Evolutionary conservation across 768 basidiomycete genomes (phyloP).

Genomic region (Lactifluus pinguis): DNA sequence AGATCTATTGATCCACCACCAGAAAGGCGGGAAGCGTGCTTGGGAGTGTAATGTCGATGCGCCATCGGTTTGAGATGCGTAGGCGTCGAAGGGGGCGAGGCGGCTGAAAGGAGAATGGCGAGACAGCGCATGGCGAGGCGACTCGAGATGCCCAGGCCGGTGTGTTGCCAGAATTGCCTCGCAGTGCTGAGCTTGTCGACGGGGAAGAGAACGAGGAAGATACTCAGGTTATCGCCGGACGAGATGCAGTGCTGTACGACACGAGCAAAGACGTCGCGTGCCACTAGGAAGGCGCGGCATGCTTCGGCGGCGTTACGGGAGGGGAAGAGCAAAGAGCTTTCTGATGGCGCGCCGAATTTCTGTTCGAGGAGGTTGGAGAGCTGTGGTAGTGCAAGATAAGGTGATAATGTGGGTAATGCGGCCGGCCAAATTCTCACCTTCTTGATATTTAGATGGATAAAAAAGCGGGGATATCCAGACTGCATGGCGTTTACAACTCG

Average conservation of each 20-base stretch:
- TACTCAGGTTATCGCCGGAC: slow-evolving; percentile 30
- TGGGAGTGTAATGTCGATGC: slow-evolving; percentile 53
- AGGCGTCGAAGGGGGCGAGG: slow-evolving; percentile 17
- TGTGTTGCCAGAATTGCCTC: slow-evolving; percentile 95
- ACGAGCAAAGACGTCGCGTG: slow-evolving; percentile 43
- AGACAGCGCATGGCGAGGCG: slow-evolving; percentile 80
- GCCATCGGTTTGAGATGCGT: slow-evolving; percentile 20
- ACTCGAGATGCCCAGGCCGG: slow-evolving; percentile 83
- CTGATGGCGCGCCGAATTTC: slow-evolving; percentile 64
- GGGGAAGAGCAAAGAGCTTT: slow-evolving; percentile 74
- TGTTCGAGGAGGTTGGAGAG: slow-evolving; percentile 68
- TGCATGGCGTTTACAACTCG: slow-evolving; percentile 74
- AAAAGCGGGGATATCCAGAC: slow-evolving; percentile 90
- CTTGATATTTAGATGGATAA: slow-evolving; percentile 77
- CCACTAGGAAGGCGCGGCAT: slow-evolving; percentile 65
- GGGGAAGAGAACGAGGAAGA: slow-evolving; percentile 80
- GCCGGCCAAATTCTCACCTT: slow-evolving; percentile 41
- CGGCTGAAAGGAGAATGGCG: slow-evolving; percentile 45
- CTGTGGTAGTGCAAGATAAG: slow-evolving; percentile 31
- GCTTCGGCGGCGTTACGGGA: slow-evolving; percentile 62
- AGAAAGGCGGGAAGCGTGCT: slow-evolving; percentile 16
- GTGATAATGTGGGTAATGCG: too few species aligned
- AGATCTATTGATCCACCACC: slow-evolving; percentile 5
- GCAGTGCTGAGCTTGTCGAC: slow-evolving; percentile 50
- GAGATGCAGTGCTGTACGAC: slow-evolving; percentile 60